These are phyloP conservation scores for Pouteria campechiana DNA, from an alignment of 179 eudicot genomes.

Conservation along the genomic window DNA sequence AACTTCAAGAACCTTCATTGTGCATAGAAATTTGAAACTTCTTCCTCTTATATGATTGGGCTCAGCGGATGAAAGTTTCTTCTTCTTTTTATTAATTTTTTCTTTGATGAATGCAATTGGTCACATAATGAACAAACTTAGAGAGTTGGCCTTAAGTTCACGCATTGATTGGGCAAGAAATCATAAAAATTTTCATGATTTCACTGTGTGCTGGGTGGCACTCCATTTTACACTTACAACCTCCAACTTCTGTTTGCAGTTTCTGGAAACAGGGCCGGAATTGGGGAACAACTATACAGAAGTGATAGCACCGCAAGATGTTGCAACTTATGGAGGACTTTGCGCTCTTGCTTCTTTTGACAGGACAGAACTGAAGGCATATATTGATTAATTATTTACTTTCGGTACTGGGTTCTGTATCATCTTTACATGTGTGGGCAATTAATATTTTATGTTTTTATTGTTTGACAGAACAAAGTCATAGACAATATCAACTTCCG, in stretches of 20 bases:
- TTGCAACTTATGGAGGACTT: constrained; percentile 95
- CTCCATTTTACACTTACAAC: too few relatives aligned
- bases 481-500: constrained; percentile 83
- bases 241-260: constrained; percentile 29
- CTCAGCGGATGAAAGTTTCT: too few relatives aligned
- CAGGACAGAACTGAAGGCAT: constrained; percentile 84
- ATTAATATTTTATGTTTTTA: constrained; percentile 3
- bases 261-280: constrained; percentile 78
- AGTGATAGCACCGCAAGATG: constrained; percentile 92
- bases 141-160: too few relatives aligned
- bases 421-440: neutral
- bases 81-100: neutral
- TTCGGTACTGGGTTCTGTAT: neutral
- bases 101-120: constrained; percentile 1
- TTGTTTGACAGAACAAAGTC: constrained; percentile 68
- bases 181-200: too few relatives aligned
- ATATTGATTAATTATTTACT: constrained; percentile 1
- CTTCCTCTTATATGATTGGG: too few relatives aligned
- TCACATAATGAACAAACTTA: too few relatives aligned
- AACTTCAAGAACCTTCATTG: too few relatives aligned
- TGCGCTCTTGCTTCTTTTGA: constrained; percentile 98
- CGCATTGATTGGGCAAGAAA: too few relatives aligned
- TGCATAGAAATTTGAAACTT: too few relatives aligned
- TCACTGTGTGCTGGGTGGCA: too few relatives aligned
- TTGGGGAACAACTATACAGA: constrained; percentile 73